These are phyloP conservation scores for Platismatia glauca DNA, from an alignment of 495 filamentous ascomycete genomes.

Conservation along the genomic window DNA sequence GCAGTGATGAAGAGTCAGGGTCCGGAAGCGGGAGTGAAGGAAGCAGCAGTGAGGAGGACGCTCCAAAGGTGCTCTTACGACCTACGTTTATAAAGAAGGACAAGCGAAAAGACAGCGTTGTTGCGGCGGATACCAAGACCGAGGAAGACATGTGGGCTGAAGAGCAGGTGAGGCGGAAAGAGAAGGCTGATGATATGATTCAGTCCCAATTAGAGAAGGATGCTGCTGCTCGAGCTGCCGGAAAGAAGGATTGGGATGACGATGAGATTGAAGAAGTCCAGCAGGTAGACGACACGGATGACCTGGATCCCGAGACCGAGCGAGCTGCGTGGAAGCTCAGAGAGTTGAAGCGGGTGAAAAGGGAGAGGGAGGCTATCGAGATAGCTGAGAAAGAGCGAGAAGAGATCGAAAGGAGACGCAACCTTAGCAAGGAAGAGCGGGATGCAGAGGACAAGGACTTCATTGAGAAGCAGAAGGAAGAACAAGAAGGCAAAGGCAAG, in stretches of 20 bases:
- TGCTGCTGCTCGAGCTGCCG: conserved; percentile 61
- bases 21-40: conserved; percentile 36
- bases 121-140: conserved; percentile 26
- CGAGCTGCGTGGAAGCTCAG: conserved; percentile 88
- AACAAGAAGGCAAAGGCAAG: conserved; percentile 76
- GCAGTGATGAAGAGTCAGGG: conserved; percentile 37
- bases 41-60: conserved; percentile 63
- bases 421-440: conserved; percentile 79
- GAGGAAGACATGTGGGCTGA: conserved; percentile 45
- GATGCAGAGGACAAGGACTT: conserved; percentile 76
- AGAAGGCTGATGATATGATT: conserved; percentile 65
- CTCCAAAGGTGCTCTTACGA: conserved; percentile 64
- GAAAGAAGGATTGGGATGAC: conserved; percentile 81
- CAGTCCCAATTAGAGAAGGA: conserved; percentile 81
- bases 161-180: conserved; percentile 50
- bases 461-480: conserved; percentile 70
- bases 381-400: conserved; percentile 73
- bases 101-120: conserved; percentile 43
- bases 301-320: conserved; percentile 79
- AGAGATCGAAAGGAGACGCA: conserved; percentile 80
- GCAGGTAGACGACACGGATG: conserved; percentile 76
- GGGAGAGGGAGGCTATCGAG: conserved; percentile 79
- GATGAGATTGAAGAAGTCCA: conserved; percentile 58
- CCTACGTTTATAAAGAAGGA: conserved; percentile 89
- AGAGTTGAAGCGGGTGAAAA: conserved; percentile 77